These are phyloP conservation scores for Nemania bipapillata DNA, from an alignment of 2,329 filamentous ascomycete species.

Conservation along the genomic window DNA sequence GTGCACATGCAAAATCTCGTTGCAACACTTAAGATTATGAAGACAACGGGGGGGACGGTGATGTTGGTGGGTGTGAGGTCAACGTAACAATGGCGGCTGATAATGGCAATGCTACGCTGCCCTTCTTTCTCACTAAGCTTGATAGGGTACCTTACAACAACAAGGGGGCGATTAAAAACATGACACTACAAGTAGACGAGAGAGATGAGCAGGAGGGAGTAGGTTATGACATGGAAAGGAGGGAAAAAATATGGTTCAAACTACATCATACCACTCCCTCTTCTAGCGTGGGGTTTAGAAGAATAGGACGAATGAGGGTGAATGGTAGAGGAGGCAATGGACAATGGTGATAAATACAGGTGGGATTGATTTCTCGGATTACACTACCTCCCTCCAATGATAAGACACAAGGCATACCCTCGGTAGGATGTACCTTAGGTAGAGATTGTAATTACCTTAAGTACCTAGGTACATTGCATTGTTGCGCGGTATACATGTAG, in stretches of 20 bases:
- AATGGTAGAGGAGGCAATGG: neutral
- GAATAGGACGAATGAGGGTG: neutral
- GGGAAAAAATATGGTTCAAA: neutral
- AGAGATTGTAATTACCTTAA: no score
- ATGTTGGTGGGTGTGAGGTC: conserved; percentile 15
- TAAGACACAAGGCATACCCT: neutral
- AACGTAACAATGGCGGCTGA: conserved; percentile 27
- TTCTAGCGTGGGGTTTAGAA: neutral
- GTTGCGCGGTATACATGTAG: no score
- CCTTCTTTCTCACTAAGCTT: neutral
- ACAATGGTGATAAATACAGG: conserved; percentile 13
- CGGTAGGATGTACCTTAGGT: no score
- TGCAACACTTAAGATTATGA: conserved; percentile 19
- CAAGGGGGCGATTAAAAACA: neutral
- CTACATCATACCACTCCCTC: neutral
- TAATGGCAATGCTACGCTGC: conserved; percentile 22
- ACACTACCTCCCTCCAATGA: conserved; percentile 2
- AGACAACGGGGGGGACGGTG: conserved; percentile 1
- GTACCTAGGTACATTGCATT: no score
- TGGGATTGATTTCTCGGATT: neutral
- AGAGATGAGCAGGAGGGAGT: neutral
- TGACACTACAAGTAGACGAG: neutral
- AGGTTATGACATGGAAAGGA: neutral
- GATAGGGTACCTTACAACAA: neutral
- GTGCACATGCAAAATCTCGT: conserved; percentile 24